Base-by-base conservation (phyloP, 78 protist species). In the Chrysochromulina parva region DNA sequence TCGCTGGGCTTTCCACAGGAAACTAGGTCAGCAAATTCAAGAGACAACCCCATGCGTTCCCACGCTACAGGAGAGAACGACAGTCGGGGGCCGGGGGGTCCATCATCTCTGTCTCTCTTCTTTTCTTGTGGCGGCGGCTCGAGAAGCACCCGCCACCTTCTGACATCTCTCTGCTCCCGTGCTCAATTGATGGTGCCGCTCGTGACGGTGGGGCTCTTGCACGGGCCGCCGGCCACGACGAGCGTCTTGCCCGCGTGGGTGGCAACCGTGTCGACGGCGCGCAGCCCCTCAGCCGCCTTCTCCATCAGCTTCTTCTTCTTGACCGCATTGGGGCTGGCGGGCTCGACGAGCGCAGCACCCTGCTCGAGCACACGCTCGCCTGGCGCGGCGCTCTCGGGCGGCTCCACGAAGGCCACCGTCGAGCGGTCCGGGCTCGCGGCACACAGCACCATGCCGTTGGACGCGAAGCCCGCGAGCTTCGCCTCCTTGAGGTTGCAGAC, bases 271-370 rank as follows among this genome's bases (percentile, higher is more conserved):
- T 24, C 86, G 24, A 2, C 86, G 48, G 86, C 4, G 3, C 6
- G 0, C 38, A 78, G 86, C 3, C 20, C 86, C 6, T 7, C 62
- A 2, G 48, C 1, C 38, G 59, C 59, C 28, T 11, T 24, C 60
- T 78, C 86, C 47, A 78, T 10, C 19, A 78, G 2, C 86, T 78
- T 78, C 86, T 78, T 78, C 60, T 78, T 78, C 86, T 78, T 78
- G 47, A 78, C 59, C 28, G 22, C 62, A 50, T 78, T 78, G 16
- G 86, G 20, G 11, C 26, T 10, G 16, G 86, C 86, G 20, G 86
- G 86, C 38, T 16, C 62, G 3, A 28, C 53, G 17, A 19, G 14
- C 10, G 10, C 47, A 1, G n/a, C 20, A 3, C 59, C 85, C n/a
- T 48, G 59, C 59, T 22, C 0, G 1, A 50, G 17, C 62, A 78